Evolutionary conservation across 345 rosid genomes (phyloP).

Genomic region (Boechera retrofracta): DNA sequence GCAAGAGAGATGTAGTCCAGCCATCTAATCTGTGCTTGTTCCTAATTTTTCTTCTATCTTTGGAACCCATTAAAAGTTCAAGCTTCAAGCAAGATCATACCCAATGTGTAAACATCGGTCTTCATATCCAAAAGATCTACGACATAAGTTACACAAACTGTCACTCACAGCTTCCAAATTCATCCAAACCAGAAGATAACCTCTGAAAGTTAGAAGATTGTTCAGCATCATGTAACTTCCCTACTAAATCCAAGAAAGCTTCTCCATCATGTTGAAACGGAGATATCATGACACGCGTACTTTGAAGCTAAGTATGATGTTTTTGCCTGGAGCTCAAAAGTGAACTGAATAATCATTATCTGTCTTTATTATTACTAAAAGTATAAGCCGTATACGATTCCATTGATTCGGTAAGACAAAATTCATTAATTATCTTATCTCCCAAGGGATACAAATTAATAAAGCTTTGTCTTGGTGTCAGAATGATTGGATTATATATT

Average conservation of each 20-base stretch:
- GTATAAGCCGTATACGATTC: too few relatives aligned
- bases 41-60: background rate
- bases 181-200: slow-evolving; percentile 55
- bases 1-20: background rate
- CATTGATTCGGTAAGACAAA: too few relatives aligned
- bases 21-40: background rate
- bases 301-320: background rate
- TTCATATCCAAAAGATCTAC: background rate
- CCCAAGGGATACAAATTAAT: too few relatives aligned
- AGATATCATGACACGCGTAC: slow-evolving; percentile 51
- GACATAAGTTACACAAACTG: background rate
- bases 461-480: too few relatives aligned
- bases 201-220: slow-evolving; percentile 57
- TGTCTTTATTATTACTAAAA: too few relatives aligned
- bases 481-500: background rate
- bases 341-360: too few relatives aligned
- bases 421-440: too few relatives aligned
- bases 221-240: slow-evolving; percentile 62
- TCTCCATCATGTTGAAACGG: slow-evolving; percentile 56
- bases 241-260: slow-evolving; percentile 57
- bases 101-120: slow-evolving; percentile 18
- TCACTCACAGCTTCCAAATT: slow-evolving; percentile 59
- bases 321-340: too few relatives aligned
- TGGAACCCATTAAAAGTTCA: background rate
- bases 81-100: slow-evolving; percentile 22